Evolutionary conservation across 1,284 basidiomycete genomes (phyloP).

Genomic region (Sanghuangporus baumii): DNA sequence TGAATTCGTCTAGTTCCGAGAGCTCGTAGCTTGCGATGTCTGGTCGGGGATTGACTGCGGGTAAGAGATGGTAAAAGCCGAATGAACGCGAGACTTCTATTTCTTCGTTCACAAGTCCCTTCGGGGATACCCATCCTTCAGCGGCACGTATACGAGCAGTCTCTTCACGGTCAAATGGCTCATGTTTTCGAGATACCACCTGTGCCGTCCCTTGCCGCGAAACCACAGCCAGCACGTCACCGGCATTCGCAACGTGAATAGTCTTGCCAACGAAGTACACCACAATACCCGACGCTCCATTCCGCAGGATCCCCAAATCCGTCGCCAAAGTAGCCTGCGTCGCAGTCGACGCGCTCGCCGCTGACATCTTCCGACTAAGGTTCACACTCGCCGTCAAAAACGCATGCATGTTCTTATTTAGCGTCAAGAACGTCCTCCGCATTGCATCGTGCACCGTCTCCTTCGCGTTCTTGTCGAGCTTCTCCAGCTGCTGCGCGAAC

Average conservation of each 20-base stretch:
- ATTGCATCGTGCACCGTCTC: slow-evolving; percentile 74
- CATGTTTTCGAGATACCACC: slow-evolving; percentile 78
- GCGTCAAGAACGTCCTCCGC: slow-evolving; percentile 77
- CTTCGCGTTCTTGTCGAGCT: slow-evolving; percentile 39
- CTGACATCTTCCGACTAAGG: slow-evolving; percentile 62
- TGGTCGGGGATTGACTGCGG: slow-evolving; percentile 88
- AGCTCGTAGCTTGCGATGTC: slow-evolving; percentile 71
- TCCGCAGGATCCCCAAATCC: slow-evolving; percentile 47
- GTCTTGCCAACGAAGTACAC: slow-evolving; percentile 81
- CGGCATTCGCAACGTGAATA: slow-evolving; percentile 88
- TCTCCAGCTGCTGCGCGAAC: slow-evolving; percentile 55
- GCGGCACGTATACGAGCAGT: slow-evolving; percentile 83
- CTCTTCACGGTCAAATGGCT: slow-evolving; percentile 87
- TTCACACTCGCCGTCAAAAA: slow-evolving; percentile 41
- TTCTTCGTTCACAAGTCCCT: slow-evolving; percentile 90
- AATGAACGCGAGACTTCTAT: slow-evolving; percentile 90
- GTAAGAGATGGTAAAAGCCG: slow-evolving; percentile 89
- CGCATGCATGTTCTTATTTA: slow-evolving; percentile 78
- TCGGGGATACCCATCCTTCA: slow-evolving; percentile 96
- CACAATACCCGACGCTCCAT: slow-evolving; percentile 85
- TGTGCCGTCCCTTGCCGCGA: slow-evolving; percentile 79
- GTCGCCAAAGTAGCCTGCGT: slow-evolving; percentile 23
- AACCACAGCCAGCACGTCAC: slow-evolving; percentile 86
- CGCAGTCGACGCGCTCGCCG: slow-evolving; percentile 46
- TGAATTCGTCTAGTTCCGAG: slow-evolving; percentile 88